Conservation (phyloP, 2,329 filamentous ascomycete species). For the Pseudopithomyces maydicus region DNA sequence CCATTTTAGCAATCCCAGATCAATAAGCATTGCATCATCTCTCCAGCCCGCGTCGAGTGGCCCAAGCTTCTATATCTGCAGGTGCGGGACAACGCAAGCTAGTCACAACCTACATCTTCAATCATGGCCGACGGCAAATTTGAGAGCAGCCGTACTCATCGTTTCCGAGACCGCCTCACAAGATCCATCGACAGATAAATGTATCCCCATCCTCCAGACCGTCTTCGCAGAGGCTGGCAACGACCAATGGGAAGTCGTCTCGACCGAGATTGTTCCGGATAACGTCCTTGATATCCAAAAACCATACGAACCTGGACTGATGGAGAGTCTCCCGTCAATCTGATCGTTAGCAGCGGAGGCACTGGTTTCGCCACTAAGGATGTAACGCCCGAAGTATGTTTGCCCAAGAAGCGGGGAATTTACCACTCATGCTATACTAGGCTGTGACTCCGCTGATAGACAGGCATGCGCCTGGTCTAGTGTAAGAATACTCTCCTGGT, state of each 20-base stretch:
- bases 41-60: slow-evolving; percentile 9
- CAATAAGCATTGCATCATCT: slow-evolving; percentile 19
- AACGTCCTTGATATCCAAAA: slow-evolving; percentile 74
- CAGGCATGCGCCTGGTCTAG: slow-evolving; percentile 83
- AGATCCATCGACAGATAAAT: slow-evolving; percentile 79
- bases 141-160: slow-evolving; percentile 80
- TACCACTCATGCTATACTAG: slow-evolving; percentile 49
- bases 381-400: slow-evolving; percentile 80
- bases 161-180: slow-evolving; percentile 87
- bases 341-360: slow-evolving; percentile 88
- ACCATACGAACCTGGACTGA: slow-evolving; percentile 77
- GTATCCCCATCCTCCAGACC: slow-evolving; percentile 67
- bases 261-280: slow-evolving; percentile 80
- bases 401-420: not conserved
- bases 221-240: slow-evolving; percentile 71
- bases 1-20: slow-evolving; percentile 31
- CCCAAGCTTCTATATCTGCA: slow-evolving; percentile 20
- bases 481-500: slow-evolving; percentile 56
- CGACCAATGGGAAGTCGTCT: slow-evolving; percentile 72
- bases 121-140: slow-evolving; percentile 45
- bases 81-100: slow-evolving; percentile 25
- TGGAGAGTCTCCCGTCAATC: slow-evolving; percentile 63
- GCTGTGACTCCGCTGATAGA: slow-evolving; percentile 80
- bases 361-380: slow-evolving; percentile 90
- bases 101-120: slow-evolving; percentile 16